Base-by-base conservation (phyloP, 768 basidiomycete genomes). In the Russula abietina region DNA sequence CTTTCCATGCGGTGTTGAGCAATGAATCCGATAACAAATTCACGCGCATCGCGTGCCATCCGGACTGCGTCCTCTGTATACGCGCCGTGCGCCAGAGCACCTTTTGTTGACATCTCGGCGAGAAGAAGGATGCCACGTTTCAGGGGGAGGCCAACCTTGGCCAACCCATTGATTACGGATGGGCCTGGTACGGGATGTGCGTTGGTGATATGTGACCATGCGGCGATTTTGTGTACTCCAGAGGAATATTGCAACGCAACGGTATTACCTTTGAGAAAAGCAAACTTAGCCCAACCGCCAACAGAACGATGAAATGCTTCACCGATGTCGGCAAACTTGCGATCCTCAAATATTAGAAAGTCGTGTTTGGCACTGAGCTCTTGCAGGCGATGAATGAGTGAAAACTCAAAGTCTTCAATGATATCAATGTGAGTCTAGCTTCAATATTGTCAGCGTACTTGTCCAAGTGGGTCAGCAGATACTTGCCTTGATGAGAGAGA, bases 261-360 rank as follows among this genome's bases (percentile, higher is more conserved):
- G 9, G 97, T 98, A 75, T 98, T 98, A 49, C 97, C 97, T 99
- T 36, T 69, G 24, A 12, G 22, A 46, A 38, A 9, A n/a, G 43
- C 19, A 11, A 11, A 36, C 1, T 54, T 24, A 60, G 43, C 14
- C 45, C 53, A 10, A 57, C 30, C 30, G 17, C 8, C 46, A 26
- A 9, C 46, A 36, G 57, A 16, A 24, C 33, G 1, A 7, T 8
- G 11, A 30, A 7, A 24, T 16, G 11, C 68, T 82, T 69, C 65
- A 94, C 96, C 96, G 57, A 99, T 98, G 74, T 99, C 97, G 4
- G 97, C 96, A 70, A 99, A 99, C 75, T 99, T 99, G 67, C 97
- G 81, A 77, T 99, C 97, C 77, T 98, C 97, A 69, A 98, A 99
- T 69, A 98, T 94, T 57, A 96, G 74, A 76, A 98, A 99, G 70